Evolutionary conservation across 2,329 filamentous ascomycete genomes (phyloP).

Genomic region (Ilyonectria destructans): DNA sequence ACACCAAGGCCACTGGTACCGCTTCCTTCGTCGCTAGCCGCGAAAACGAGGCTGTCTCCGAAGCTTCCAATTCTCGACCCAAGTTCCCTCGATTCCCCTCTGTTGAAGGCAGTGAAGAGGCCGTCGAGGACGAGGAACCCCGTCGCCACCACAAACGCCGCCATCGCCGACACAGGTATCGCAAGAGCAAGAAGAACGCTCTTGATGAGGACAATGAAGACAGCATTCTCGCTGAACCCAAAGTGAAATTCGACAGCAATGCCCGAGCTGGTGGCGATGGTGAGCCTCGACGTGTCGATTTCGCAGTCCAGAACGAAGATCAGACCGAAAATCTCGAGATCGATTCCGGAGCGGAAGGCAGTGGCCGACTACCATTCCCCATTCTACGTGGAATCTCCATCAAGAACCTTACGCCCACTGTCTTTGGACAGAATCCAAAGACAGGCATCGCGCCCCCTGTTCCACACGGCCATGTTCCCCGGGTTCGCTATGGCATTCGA

Average conservation of each 20-base stretch:
- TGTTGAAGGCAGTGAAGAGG: slow-evolving; percentile 61
- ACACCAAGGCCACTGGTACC: slow-evolving; percentile 54
- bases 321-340: slow-evolving; percentile 45
- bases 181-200: slow-evolving; percentile 63
- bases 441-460: slow-evolving; percentile 44
- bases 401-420: slow-evolving; percentile 79
- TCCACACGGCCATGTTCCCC: slow-evolving; percentile 66
- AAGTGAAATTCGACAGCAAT: slow-evolving; percentile 48
- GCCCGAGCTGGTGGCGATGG: slow-evolving; percentile 46
- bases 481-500: slow-evolving; percentile 76
- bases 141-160: slow-evolving; percentile 54
- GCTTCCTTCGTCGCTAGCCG: slow-evolving; percentile 58
- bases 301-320: slow-evolving; percentile 59
- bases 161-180: slow-evolving; percentile 57
- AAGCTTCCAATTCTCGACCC: slow-evolving; percentile 58
- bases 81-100: slow-evolving; percentile 57
- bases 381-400: slow-evolving; percentile 74
- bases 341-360: slow-evolving; percentile 40
- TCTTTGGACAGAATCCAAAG: slow-evolving; percentile 71
- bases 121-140: slow-evolving; percentile 62
- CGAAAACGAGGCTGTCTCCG: slow-evolving; percentile 58
- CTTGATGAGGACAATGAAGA: slow-evolving; percentile 48
- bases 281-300: slow-evolving; percentile 73
- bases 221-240: slow-evolving; percentile 52
- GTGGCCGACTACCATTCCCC: slow-evolving; percentile 65